Evolutionary conservation across 805 yeast species (phyloP).

Genomic region (Kazachstania kunashirensis): DNA sequence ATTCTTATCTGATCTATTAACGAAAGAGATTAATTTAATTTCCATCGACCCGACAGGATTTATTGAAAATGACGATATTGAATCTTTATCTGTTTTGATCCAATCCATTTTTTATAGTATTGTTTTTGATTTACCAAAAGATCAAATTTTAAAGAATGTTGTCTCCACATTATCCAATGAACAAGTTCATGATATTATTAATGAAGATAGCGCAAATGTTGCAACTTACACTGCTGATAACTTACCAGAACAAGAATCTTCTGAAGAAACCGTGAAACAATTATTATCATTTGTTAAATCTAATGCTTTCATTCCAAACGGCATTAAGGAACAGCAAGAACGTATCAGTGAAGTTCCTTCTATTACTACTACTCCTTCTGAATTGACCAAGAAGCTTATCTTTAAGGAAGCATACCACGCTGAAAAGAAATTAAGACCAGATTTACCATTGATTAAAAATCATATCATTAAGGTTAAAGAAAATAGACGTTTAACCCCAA

Average conservation of each 20-base stretch:
- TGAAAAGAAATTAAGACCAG: slow-evolving; percentile 67
- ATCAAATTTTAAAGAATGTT: background rate
- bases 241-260: slow-evolving; percentile 1
- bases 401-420: slow-evolving; percentile 73
- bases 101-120: slow-evolving; percentile 1
- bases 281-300: slow-evolving; percentile 51
- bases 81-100: background rate
- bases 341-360: slow-evolving; percentile 25
- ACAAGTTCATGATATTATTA: background rate
- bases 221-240: background rate
- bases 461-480: slow-evolving; percentile 84
- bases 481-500: slow-evolving; percentile 85
- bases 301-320: slow-evolving; percentile 56
- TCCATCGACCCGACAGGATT: background rate
- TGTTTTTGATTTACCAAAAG: background rate
- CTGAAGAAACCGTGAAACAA: slow-evolving; percentile 15
- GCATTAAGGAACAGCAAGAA: slow-evolving; percentile 29
- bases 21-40: slow-evolving; percentile 1
- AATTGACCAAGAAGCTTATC: slow-evolving; percentile 55
- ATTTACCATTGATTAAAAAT: slow-evolving; percentile 64
- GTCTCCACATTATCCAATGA: background rate
- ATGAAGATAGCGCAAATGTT: background rate
- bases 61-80: background rate
- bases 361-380: background rate
- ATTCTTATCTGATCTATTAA: slow-evolving; percentile 30